Evolutionary conservation across 2,329 filamentous ascomycete species (phyloP).

Genomic region (Aspergillus aculeatinus): DNA sequence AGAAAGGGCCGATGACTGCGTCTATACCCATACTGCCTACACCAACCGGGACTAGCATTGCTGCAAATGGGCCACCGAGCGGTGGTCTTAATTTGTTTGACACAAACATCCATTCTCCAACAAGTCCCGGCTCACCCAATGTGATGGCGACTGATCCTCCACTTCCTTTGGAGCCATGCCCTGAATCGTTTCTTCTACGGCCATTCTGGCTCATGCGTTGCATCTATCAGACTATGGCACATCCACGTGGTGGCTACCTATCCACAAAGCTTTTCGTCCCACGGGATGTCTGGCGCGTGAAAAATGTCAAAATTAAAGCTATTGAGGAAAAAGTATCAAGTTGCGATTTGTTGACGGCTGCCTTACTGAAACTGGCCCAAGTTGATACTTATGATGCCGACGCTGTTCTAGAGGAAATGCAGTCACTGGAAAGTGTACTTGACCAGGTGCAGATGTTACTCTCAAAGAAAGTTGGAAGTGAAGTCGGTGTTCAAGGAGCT

Average conservation of each 20-base stretch:
- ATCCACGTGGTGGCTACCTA: slow-evolving; percentile 87
- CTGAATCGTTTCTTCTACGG: slow-evolving; percentile 80
- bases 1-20: slow-evolving; percentile 51
- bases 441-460: slow-evolving; percentile 79
- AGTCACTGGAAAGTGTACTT: slow-evolving; percentile 77
- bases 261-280: slow-evolving; percentile 91
- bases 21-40: slow-evolving; percentile 65
- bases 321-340: slow-evolving; percentile 92
- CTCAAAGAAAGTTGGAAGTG: slow-evolving; percentile 82
- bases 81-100: slow-evolving; percentile 82
- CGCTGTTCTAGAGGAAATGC: slow-evolving; percentile 90
- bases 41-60: slow-evolving; percentile 62
- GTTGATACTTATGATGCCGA: slow-evolving; percentile 91
- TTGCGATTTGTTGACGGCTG: slow-evolving; percentile 87
- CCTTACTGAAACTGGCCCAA: slow-evolving; percentile 75
- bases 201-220: slow-evolving; percentile 98
- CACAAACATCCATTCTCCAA: slow-evolving; percentile 70
- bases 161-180: slow-evolving; percentile 83
- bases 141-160: slow-evolving; percentile 64
- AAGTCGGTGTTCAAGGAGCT: slow-evolving; percentile 80
- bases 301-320: slow-evolving; percentile 86
- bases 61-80: slow-evolving; percentile 55
- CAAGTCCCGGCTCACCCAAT: slow-evolving; percentile 65
- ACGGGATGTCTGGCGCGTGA: slow-evolving; percentile 88
- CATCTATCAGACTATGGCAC: slow-evolving; percentile 85